Conservation (phyloP, 306 rosid species). For the Pterocarpus macrocarpus region DNA sequence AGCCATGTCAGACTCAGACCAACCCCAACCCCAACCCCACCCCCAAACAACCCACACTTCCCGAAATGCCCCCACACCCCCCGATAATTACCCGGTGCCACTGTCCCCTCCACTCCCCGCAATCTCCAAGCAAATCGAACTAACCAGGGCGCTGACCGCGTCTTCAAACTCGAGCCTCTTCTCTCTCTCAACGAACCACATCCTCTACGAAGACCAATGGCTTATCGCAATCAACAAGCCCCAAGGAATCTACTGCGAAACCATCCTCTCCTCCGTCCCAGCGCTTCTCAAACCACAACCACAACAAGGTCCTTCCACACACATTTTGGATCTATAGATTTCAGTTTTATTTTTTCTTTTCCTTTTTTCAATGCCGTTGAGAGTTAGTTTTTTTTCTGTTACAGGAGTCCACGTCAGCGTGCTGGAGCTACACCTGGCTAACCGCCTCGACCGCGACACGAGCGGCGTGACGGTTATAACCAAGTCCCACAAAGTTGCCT, state of each 20-base stretch:
- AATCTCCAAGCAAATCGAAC: slow-evolving; percentile 80
- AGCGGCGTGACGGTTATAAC: slow-evolving; percentile 83
- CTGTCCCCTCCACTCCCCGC: slow-evolving; percentile 76
- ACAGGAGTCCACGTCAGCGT: slow-evolving; percentile 47
- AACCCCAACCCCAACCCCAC: slow-evolving; percentile 17
- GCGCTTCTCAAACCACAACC: slow-evolving; percentile 39
- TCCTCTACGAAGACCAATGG: slow-evolving; percentile 73
- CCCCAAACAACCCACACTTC: slow-evolving; percentile 33
- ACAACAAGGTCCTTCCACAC: not conserved
- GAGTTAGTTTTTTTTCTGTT: slow-evolving; percentile 23
- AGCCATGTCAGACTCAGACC: slow-evolving; percentile 59
- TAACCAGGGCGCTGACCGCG: slow-evolving; percentile 73
- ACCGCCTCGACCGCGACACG: slow-evolving; percentile 90
- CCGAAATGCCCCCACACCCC: slow-evolving; percentile 43
- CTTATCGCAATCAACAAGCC: slow-evolving; percentile 84
- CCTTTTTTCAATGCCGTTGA: not conserved
- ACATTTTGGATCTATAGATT: not conserved
- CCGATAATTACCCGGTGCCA: slow-evolving; percentile 68
- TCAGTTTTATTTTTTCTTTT: not conserved
- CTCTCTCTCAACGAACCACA: slow-evolving; percentile 56
- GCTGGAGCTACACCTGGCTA: slow-evolving; percentile 85
- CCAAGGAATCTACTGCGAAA: slow-evolving; percentile 82
- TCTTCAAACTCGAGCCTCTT: slow-evolving; percentile 71
- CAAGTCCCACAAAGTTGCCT: slow-evolving; percentile 82
- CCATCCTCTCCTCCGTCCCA: slow-evolving; percentile 65